Evolutionary conservation across 2,329 filamentous ascomycete genomes (phyloP).

Genomic region (Penicillium occitanis): DNA sequence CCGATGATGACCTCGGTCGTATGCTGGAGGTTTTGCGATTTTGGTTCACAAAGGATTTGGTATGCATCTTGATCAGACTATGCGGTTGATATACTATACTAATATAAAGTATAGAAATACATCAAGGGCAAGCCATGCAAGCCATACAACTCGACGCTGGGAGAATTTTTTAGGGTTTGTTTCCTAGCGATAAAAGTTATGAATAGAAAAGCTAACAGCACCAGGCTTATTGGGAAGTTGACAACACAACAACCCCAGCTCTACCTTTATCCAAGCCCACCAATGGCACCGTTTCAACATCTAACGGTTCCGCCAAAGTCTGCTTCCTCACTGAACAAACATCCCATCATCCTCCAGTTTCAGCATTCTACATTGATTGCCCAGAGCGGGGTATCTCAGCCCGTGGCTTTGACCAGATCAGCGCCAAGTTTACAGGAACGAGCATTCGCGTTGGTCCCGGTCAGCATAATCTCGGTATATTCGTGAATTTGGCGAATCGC

Average conservation of each 20-base stretch:
- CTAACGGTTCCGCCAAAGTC: constrained; percentile 63
- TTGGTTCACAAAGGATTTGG: constrained; percentile 97
- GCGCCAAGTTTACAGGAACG: constrained; percentile 95
- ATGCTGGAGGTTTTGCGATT: constrained; percentile 94
- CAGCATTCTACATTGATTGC: constrained; percentile 90
- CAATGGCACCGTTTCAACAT: constrained; percentile 36
- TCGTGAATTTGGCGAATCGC: constrained; percentile 77
- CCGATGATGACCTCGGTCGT: constrained; percentile 84
- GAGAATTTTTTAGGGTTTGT: constrained; percentile 91
- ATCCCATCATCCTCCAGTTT: constrained; percentile 95
- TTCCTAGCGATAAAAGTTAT: constrained; percentile 4
- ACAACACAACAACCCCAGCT: constrained; percentile 71
- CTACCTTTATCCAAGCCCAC: constrained; percentile 34
- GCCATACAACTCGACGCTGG: constrained; percentile 94
- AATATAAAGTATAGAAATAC: constrained; percentile 66
- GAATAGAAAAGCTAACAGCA: neutral
- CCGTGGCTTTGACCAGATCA: constrained; percentile 91
- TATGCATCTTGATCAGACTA: constrained; percentile 32
- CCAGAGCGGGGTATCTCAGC: constrained; percentile 86
- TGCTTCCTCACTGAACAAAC: constrained; percentile 98
- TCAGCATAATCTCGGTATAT: constrained; percentile 93
- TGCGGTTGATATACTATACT: neutral
- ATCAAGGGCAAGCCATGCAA: constrained; percentile 98
- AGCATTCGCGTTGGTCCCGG: constrained; percentile 88
- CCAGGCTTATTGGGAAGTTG: constrained; percentile 92